Conservation (phyloP, 345 rosid species). For the Pugionium dolabratum region DNA sequence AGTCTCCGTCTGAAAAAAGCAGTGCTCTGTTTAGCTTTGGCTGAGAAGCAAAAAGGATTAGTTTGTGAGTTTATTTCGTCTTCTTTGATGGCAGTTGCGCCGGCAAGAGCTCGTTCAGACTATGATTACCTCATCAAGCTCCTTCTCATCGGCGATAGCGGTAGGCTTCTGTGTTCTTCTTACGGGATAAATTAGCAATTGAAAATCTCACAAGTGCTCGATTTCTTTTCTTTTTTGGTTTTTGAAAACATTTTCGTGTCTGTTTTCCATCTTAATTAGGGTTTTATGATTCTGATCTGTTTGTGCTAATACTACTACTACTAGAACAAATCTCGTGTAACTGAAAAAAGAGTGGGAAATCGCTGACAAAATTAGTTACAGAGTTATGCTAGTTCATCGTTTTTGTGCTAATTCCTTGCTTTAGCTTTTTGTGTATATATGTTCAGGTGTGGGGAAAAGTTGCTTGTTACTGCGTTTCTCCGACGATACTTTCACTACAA, state of each 20-base stretch:
- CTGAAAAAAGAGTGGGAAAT: not conserved
- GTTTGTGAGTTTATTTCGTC: not conserved
- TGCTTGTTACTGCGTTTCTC: constrained; percentile 92
- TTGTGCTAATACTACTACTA: not conserved
- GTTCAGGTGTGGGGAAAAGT: constrained; percentile 90
- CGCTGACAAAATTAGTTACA: constrained; percentile 10
- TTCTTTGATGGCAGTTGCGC: constrained; percentile 52
- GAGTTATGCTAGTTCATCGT: too few species aligned
- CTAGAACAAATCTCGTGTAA: not conserved
- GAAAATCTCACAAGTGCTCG: not conserved
- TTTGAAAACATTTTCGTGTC: not conserved
- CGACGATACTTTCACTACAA: constrained; percentile 90
- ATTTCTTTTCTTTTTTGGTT: not conserved
- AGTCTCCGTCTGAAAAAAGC: constrained; percentile 5
- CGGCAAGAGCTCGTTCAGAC: constrained; percentile 59
- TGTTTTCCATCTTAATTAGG: constrained; percentile 21
- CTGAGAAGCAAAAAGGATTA: constrained; percentile 11
- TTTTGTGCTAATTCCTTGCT: constrained; percentile 5
- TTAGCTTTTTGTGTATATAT: constrained; percentile 2
- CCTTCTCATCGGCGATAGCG: constrained; percentile 57
- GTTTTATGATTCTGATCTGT: constrained; percentile 19
- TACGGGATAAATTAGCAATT: too few species aligned
- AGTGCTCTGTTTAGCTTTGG: constrained; percentile 12
- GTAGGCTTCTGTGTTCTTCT: constrained; percentile 24
- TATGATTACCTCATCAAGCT: constrained; percentile 59